A percentile compares a stretch with the other conserved stretches of the same genome.
These are phyloP conservation scores for Curvularia lunata DNA, from an alignment of 2,329 filamentous ascomycete species.

Conservation along the genomic window DNA sequence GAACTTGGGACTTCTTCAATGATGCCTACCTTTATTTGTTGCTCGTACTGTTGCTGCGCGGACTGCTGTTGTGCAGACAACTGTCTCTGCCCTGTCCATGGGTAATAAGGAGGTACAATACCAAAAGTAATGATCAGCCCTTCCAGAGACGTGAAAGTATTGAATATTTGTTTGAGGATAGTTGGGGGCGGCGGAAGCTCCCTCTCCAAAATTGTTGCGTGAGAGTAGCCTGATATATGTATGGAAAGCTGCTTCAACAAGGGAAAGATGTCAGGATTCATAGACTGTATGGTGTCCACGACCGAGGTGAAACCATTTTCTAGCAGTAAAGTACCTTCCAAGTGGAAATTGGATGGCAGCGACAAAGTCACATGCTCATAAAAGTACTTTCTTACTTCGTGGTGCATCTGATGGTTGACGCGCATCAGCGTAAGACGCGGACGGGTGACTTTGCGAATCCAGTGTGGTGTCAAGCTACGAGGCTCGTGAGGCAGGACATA, in stretches of 20 bases:
- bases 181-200: not conserved
- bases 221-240: constrained; percentile 7
- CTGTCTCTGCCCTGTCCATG: not conserved
- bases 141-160: not conserved
- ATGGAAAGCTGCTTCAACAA: constrained; percentile 25
- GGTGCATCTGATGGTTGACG: constrained; percentile 23
- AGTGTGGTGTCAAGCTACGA: constrained; percentile 12
- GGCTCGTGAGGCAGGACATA: constrained; percentile 24
- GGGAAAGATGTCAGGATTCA: constrained; percentile 11
- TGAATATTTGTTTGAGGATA: not conserved
- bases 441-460: constrained; percentile 3
- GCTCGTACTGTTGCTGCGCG: not conserved
- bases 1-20: constrained; percentile 9
- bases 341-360: constrained; percentile 10
- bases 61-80: not conserved
- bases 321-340: not conserved
- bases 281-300: constrained; percentile 15
- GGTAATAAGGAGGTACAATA: not conserved
- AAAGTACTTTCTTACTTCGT: constrained; percentile 25
- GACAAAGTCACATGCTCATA: constrained; percentile 23
- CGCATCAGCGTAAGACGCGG: constrained; percentile 26
- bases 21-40: not conserved
- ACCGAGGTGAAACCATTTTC: not conserved
- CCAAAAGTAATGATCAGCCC: not conserved
- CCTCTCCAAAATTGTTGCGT: not conserved